phyloP scores from a whole-genome alignment of 805 yeast genomes.

The Nakazawaea populi region DNA sequence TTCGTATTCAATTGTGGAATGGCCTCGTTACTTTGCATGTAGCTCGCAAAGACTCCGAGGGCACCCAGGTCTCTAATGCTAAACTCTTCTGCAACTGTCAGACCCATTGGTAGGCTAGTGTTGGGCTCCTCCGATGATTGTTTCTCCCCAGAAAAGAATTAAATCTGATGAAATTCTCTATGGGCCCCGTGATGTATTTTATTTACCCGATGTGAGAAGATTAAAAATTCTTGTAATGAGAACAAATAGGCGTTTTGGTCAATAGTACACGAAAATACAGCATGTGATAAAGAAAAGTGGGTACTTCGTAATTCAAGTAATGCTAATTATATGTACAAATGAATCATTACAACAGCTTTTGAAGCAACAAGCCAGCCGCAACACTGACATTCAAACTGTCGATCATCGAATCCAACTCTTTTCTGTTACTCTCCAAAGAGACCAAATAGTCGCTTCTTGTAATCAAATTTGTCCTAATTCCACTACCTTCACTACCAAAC shows the following conservation, averaged over 20 bases:
- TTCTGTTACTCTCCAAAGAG: constrained; percentile 26
- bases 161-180: not conserved
- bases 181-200: not conserved
- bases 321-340: not conserved
- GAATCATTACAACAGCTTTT: constrained; percentile 12
- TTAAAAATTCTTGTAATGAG: too few species aligned
- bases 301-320: too few species aligned
- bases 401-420: constrained; percentile 30
- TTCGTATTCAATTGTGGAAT: not conserved
- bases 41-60: constrained; percentile 6
- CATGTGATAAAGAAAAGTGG: too few species aligned
- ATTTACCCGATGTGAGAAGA: not conserved
- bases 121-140: too few species aligned
- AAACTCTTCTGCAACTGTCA: not conserved
- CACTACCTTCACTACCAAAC: constrained; percentile 82
- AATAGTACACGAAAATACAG: not conserved
- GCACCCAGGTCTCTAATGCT: constrained; percentile 5
- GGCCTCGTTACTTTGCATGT: constrained; percentile 1
- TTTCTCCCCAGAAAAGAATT: too few species aligned
- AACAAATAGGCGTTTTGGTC: not conserved
- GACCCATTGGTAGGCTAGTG: not conserved
- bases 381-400: constrained; percentile 89
- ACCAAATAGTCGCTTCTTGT: constrained; percentile 50
- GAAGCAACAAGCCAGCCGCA: constrained; percentile 69
- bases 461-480: constrained; percentile 64